Percentiles rank a stretch among this genome's conserved stretches.
These are phyloP conservation scores for Colletotrichum gigasporum DNA, from an alignment of 2,329 filamentous ascomycete species.

Conservation along the genomic window DNA sequence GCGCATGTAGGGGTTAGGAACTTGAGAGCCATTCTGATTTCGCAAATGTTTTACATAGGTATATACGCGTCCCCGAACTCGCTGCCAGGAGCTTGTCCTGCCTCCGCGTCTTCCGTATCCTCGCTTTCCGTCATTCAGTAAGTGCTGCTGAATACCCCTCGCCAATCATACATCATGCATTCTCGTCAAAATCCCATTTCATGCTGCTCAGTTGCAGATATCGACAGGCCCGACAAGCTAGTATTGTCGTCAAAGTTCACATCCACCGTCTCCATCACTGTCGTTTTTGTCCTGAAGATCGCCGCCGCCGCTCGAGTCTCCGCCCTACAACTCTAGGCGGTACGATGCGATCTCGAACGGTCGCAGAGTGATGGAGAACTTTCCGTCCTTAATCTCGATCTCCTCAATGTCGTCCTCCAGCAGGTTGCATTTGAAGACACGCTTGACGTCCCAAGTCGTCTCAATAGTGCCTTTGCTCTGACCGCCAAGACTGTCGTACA, in stretches of 20 bases:
- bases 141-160: neutral
- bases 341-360: slow-evolving; percentile 90
- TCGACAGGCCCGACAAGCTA: too few relatives aligned
- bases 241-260: too few relatives aligned
- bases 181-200: neutral
- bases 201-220: too few relatives aligned
- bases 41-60: slow-evolving; percentile 19
- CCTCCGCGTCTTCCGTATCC: too few relatives aligned
- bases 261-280: neutral
- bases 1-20: slow-evolving; percentile 17
- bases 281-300: slow-evolving; percentile 7
- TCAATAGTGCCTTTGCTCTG: slow-evolving; percentile 76
- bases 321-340: slow-evolving; percentile 64
- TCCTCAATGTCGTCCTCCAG: slow-evolving; percentile 87
- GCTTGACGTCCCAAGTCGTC: slow-evolving; percentile 76
- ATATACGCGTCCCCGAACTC: neutral
- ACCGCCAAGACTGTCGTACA: slow-evolving; percentile 91
- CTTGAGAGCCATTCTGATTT: slow-evolving; percentile 21
- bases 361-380: slow-evolving; percentile 72
- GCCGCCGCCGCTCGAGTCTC: slow-evolving; percentile 26
- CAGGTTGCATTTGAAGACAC: slow-evolving; percentile 84
- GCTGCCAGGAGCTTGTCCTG: neutral
- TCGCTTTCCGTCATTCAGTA: neutral
- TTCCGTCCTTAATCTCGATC: slow-evolving; percentile 59
- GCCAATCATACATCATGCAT: neutral